Conservation (phyloP, 805 yeast genomes). For the Saccharomyces jurei region DNA sequence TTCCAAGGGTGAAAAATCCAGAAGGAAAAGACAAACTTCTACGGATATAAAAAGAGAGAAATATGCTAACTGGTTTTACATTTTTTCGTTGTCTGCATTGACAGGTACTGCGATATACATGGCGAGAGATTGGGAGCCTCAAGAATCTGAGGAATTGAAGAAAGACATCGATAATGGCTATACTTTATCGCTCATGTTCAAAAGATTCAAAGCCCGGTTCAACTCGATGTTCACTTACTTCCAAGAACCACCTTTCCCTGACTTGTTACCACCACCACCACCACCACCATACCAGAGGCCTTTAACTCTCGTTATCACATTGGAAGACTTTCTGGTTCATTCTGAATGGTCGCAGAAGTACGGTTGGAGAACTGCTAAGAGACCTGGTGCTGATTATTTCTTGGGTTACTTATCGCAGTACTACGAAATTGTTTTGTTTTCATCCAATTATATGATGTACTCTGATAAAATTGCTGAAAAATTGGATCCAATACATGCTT, state of each 20-base stretch:
- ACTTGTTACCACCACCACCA: slow-evolving; percentile 84
- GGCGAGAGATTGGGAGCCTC: slow-evolving; percentile 79
- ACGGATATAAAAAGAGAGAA: slow-evolving; percentile 77
- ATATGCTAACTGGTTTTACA: slow-evolving; percentile 67
- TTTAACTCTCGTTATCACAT: slow-evolving; percentile 74
- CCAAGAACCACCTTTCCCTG: slow-evolving; percentile 89
- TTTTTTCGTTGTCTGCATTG: slow-evolving; percentile 41
- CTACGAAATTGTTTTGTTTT: slow-evolving; percentile 89
- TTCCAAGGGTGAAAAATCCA: slow-evolving; percentile 21
- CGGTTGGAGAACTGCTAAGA: slow-evolving; percentile 98
- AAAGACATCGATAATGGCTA: slow-evolving; percentile 57
- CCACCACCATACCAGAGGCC: slow-evolving; percentile 91
- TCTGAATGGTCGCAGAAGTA: slow-evolving; percentile 83
- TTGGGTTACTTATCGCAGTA: slow-evolving; percentile 89
- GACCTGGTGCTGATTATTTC: slow-evolving; percentile 97
- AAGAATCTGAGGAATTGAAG: slow-evolving; percentile 54
- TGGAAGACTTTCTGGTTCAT: slow-evolving; percentile 87
- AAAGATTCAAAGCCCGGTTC: slow-evolving; percentile 63
- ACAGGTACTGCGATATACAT: slow-evolving; percentile 55
- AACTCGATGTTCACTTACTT: slow-evolving; percentile 71
- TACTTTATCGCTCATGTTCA: slow-evolving; percentile 54
- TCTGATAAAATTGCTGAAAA: slow-evolving; percentile 78
- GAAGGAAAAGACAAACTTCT: slow-evolving; percentile 58
- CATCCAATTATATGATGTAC: slow-evolving; percentile 76
- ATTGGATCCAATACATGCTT: slow-evolving; percentile 89